Percentiles rank a stretch among this genome's conserved stretches.
phyloP scores from a whole-genome alignment of 1,284 basidiomycete genomes.

The Naganishia liquefaciens region DNA sequence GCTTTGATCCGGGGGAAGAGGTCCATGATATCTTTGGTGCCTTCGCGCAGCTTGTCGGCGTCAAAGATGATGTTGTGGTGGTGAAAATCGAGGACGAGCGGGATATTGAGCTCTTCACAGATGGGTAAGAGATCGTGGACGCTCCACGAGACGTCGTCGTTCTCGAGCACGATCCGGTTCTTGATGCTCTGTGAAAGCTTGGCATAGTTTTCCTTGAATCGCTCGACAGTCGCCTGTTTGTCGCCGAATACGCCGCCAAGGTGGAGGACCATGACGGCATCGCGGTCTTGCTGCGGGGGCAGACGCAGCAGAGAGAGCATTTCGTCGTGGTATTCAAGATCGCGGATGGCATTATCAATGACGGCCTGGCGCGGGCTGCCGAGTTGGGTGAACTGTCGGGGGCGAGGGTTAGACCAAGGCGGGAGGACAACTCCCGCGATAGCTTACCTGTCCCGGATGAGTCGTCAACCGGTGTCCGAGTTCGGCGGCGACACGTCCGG shows the following conservation, averaged over 20 bases:
- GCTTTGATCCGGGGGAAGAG: conserved; percentile 71
- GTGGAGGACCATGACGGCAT: conserved; percentile 53
- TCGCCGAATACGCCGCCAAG: conserved; percentile 76
- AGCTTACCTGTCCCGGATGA: conserved; percentile 72
- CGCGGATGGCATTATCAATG: conserved; percentile 70
- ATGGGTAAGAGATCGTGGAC: conserved; percentile 80
- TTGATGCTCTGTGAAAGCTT: conserved; percentile 67
- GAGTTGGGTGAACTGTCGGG: conserved; percentile 68
- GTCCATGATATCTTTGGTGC: conserved; percentile 43
- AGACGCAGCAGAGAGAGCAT: conserved; percentile 30
- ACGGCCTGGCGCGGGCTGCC: conserved; percentile 74
- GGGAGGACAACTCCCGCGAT: background rate
- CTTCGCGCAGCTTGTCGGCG: conserved; percentile 54
- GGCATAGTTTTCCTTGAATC: conserved; percentile 71
- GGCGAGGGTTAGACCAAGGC: background rate
- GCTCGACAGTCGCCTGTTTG: conserved; percentile 67
- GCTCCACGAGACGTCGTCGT: conserved; percentile 81
- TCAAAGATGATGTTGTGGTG: conserved; percentile 37
- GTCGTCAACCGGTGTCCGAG: conserved; percentile 79
- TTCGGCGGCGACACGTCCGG: conserved; percentile 72
- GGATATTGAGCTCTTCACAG: conserved; percentile 77
- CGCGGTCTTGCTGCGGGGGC: conserved; percentile 39
- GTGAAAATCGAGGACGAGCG: conserved; percentile 46
- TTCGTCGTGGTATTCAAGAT: conserved; percentile 70
- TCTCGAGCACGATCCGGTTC: conserved; percentile 78